These are phyloP conservation scores for Lactifluus pinguis DNA, from an alignment of 768 basidiomycete genomes.

Conservation along the genomic window DNA sequence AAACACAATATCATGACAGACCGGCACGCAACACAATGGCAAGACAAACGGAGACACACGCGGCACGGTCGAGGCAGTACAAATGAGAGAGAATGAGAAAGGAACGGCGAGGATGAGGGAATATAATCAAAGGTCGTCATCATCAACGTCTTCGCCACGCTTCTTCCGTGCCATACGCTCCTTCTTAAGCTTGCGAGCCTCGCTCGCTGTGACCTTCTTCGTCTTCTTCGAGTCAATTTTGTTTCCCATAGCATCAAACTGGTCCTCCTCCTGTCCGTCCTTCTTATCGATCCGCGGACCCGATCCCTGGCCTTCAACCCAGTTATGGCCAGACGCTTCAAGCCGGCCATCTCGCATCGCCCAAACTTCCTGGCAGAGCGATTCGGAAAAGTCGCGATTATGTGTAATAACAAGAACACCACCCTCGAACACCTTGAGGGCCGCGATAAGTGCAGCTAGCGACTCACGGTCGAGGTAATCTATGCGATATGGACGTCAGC, in stretches of 20 bases:
- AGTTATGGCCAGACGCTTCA: conserved; percentile 97
- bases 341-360: conserved; percentile 96
- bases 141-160: conserved; percentile 66
- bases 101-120: not conserved
- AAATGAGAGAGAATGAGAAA: not conserved
- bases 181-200: conserved; percentile 92
- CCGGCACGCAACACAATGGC: conserved; percentile 12
- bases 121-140: conserved; percentile 37
- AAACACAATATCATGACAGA: not conserved
- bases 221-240: conserved; percentile 79
- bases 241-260: conserved; percentile 98
- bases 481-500: conserved; percentile 24
- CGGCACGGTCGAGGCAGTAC: conserved; percentile 10
- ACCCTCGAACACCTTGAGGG: conserved; percentile 95
- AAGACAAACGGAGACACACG: conserved; percentile 10
- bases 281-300: conserved; percentile 93
- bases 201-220: conserved; percentile 78
- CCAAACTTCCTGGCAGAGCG: conserved; percentile 96
- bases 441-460: conserved; percentile 95
- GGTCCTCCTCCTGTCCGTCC: conserved; percentile 81
- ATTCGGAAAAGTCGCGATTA: conserved; percentile 99
- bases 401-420: conserved; percentile 98
- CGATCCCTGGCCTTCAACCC: conserved; percentile 98
- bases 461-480: conserved; percentile 99
- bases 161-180: conserved; percentile 88